Base-by-base conservation (phyloP, 2,329 filamentous ascomycete species). In the Talaromyces amestolkiae region DNA sequence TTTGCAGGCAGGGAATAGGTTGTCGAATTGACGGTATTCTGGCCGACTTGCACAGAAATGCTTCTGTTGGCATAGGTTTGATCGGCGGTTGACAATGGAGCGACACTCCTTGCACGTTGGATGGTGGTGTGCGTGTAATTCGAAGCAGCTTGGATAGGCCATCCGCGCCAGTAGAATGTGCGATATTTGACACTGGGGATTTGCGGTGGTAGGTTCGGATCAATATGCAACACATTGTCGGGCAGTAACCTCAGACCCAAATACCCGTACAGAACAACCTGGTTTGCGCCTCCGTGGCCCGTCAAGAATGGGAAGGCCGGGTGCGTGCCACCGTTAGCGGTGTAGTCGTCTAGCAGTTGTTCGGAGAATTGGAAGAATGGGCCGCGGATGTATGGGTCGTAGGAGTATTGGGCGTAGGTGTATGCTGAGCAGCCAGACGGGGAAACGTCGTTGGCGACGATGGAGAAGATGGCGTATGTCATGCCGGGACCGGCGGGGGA, bases 341-440 rank as follows among this genome's bases (percentile, higher is more conserved):
- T 78, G 65, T 81, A 83, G 68, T 89, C 81, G 70, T 91, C 89
- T 22, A 86, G 74, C 56, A 89, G 78, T 72, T 91, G 89, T 70
- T 91, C 89, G 0, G 87, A 90, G 74, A 89, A 88, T 69, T 90
- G 88, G 75, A 86, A 90, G 82, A 87, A 91, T 0, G 89, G 89
- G 0, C 83, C 86, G 17, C 89, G 82, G 0, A 84, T 78, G 70
- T 91, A 91, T 0, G 89, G 88, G 33, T 86, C 80, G 35, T 84
- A 86, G 0, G 86, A 85, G 68, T 87, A 86, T 19, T 90, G 80
- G 7, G 86, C 83, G 72, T 91, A 91, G 0, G 88, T 91, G 72
- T 87, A 90, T 3, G 86, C 84, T 1, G 88, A 86, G 73, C 89
- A 91, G 2, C 89, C 89, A 2, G 87, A 89, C 1, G 84, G 85